phyloP scores from a whole-genome alignment of 805 yeast species.

The Cyberlindnera euphorbiae region DNA sequence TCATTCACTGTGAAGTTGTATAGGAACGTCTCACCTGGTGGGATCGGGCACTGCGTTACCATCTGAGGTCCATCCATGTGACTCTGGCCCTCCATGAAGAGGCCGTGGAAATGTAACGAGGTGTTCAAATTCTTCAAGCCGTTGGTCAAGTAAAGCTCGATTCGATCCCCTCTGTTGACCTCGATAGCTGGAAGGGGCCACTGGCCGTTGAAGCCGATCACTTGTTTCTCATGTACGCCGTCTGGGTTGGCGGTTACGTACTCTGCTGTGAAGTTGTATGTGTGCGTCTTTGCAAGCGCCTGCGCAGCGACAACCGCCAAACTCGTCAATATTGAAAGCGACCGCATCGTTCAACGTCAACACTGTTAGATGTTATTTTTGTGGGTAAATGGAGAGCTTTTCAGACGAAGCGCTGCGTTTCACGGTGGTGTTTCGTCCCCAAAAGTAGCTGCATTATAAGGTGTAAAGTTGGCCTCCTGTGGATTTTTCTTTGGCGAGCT shows the following conservation, averaged over 20 bases:
- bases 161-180: slow-evolving; percentile 58
- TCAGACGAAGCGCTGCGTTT: slow-evolving; percentile 3
- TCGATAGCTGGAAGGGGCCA: slow-evolving; percentile 75
- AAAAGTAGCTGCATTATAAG: too few relatives aligned
- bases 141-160: slow-evolving; percentile 56
- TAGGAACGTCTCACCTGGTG: slow-evolving; percentile 58
- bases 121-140: slow-evolving; percentile 50
- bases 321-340: not conserved
- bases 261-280: slow-evolving; percentile 50
- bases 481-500: too few relatives aligned
- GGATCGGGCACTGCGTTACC: slow-evolving; percentile 78
- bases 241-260: slow-evolving; percentile 68
- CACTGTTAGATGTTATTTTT: not conserved
- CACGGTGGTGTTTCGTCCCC: too few relatives aligned
- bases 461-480: too few relatives aligned
- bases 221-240: slow-evolving; percentile 48
- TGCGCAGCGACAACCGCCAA: slow-evolving; percentile 1
- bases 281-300: slow-evolving; percentile 39
- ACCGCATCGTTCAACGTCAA: slow-evolving; percentile 2
- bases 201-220: slow-evolving; percentile 62
- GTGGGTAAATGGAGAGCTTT: not conserved
- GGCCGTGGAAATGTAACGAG: slow-evolving; percentile 75
- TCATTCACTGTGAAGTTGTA: slow-evolving; percentile 66
- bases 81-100: slow-evolving; percentile 56
- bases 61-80: slow-evolving; percentile 78